phyloP scores from a whole-genome alignment of 257 asterid genomes.

The Primulina tabacum region DNA sequence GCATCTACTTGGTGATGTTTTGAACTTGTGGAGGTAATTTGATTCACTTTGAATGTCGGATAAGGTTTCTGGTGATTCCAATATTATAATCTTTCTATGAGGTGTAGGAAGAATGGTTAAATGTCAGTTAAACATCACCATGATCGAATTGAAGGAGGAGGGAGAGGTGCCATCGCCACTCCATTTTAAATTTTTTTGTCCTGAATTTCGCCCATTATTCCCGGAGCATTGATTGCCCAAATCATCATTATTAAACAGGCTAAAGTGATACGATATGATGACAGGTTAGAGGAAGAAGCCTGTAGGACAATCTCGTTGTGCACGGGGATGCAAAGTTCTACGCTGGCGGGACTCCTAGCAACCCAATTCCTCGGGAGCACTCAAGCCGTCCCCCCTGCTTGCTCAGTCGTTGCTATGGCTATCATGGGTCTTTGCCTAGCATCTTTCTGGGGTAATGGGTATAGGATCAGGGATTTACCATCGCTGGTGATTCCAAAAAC shows the following conservation, averaged over 20 bases:
- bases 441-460: conserved; percentile 91
- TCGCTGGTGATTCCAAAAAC: conserved; percentile 34
- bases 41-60: neutral
- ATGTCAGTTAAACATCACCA: neutral
- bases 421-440: conserved; percentile 98
- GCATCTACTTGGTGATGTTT: neutral
- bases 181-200: too few relatives aligned
- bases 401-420: conserved; percentile 95
- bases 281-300: conserved; percentile 82
- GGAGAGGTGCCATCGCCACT: too few relatives aligned
- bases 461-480: conserved; percentile 59
- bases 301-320: conserved; percentile 84
- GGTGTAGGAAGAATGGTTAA: neutral
- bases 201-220: too few relatives aligned
- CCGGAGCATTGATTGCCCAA: neutral
- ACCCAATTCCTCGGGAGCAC: conserved; percentile 81
- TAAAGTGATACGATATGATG: neutral
- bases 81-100: neutral
- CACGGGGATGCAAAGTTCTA: conserved; percentile 98
- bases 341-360: conserved; percentile 93
- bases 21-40: neutral
- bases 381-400: conserved; percentile 93
- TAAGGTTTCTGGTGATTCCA: neutral
- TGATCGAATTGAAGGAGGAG: too few relatives aligned
- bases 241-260: neutral